Evolutionary conservation across 495 filamentous ascomycete species (phyloP).

Genomic region (Penicillium chermesinum): DNA sequence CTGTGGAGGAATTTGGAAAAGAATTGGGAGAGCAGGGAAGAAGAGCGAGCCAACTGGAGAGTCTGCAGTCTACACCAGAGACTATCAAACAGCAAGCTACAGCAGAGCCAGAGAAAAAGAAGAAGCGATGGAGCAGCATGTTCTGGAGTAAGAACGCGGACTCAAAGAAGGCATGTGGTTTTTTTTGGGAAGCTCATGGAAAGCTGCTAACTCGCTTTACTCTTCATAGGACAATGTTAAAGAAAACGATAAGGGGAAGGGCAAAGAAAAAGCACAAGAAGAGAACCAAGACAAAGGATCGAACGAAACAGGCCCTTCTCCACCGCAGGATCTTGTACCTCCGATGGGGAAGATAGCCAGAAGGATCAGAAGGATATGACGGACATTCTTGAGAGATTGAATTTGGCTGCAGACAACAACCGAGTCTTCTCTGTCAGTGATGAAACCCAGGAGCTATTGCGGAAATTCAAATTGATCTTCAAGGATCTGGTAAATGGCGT

Average conservation of each 20-base stretch:
- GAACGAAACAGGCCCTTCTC: background rate
- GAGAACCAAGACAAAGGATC: constrained; percentile 8
- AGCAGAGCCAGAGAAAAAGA: constrained; percentile 32
- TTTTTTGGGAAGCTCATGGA: background rate
- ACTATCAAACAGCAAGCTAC: constrained; percentile 4
- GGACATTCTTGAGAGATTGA: constrained; percentile 70
- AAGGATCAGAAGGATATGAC: constrained; percentile 73
- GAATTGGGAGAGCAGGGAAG: constrained; percentile 32
- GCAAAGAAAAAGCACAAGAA: background rate
- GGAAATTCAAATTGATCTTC: constrained; percentile 80
- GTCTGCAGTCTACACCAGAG: constrained; percentile 19
- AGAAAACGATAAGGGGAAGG: background rate
- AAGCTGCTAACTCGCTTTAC: background rate
- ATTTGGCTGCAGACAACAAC: constrained; percentile 72
- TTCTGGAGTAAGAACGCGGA: constrained; percentile 37
- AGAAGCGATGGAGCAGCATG: constrained; percentile 41
- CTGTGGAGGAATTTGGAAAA: constrained; percentile 34
- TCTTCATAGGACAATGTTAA: constrained; percentile 6
- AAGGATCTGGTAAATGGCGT: constrained; percentile 89
- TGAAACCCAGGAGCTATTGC: constrained; percentile 72
- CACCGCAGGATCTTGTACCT: constrained; percentile 5
- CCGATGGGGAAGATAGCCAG: constrained; percentile 5
- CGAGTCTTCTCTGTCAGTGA: constrained; percentile 74
- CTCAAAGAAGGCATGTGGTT: constrained; percentile 33
- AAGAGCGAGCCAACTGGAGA: constrained; percentile 20